A percentile compares a stretch with the other conserved stretches of the same genome.
These are phyloP conservation scores for Chalaropsis ovoidea DNA, from an alignment of 2,329 filamentous ascomycete genomes.

Conservation along the genomic window DNA sequence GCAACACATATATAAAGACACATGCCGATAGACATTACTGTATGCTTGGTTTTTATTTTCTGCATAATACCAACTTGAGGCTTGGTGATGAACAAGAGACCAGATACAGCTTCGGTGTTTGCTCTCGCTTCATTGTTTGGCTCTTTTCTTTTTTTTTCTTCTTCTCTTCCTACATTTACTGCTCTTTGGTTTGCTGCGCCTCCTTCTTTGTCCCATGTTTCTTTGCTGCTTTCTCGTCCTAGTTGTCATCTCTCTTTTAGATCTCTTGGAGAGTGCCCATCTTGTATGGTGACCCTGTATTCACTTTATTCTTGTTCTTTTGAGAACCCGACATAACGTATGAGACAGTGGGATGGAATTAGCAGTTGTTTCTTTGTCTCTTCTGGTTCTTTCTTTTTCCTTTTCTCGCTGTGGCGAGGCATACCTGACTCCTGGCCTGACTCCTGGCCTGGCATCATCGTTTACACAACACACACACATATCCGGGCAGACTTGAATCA, in stretches of 20 bases:
- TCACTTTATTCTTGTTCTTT: no score
- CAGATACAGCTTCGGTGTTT: neutral
- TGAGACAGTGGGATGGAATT: neutral
- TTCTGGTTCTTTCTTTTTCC: neutral
- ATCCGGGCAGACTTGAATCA: neutral
- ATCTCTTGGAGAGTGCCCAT: neutral
- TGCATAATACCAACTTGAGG: constrained; percentile 11
- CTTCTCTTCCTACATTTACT: constrained; percentile 5
- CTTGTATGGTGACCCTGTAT: no score
- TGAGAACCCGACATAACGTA: neutral
- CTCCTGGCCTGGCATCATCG: neutral
- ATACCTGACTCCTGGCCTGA: neutral
- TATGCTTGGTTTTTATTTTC: constrained; percentile 12
- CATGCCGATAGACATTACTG: constrained; percentile 12
- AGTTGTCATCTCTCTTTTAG: neutral
- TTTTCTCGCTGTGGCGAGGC: neutral
- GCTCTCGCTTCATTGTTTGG: neutral
- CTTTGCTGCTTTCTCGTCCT: neutral
- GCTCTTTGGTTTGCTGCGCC: neutral
- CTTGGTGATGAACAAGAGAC: neutral
- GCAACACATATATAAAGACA: constrained; percentile 10
- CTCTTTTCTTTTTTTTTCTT: constrained; percentile 9
- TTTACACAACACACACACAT: neutral
- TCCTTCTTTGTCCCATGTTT: constrained; percentile 4
- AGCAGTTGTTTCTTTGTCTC: neutral